Base-by-base conservation (phyloP, 1,139 yeast genomes). In the Geotrichum klebahnii region DNA sequence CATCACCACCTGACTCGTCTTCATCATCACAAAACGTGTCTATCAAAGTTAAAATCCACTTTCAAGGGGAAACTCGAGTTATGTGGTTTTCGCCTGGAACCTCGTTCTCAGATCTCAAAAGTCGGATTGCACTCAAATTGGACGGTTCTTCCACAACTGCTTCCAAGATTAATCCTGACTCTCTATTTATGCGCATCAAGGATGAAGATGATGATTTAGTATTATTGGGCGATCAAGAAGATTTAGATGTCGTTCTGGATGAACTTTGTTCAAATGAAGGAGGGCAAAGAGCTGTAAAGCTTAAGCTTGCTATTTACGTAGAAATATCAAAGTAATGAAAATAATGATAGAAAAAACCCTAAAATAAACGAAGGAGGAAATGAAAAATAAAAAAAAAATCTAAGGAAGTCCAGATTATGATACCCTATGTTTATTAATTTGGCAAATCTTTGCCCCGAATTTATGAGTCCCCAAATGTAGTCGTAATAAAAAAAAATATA, bases 151-250 rank as follows among this genome's bases (percentile, higher is more conserved):
- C 26, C 23, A 10, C 44, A 20, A 23, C 42, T 12, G 34, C 16
- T 16, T n/a, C n/a, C n/a, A 10, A 24, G 20, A 23, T 23, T 26
- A 28, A 43, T 14, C 46, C 34, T 2, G 33, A 43, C 3, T 23
- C 6, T 5, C 16, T 43, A 9, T 16, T 10, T 19, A 23, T 46
- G 10, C 35, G 52, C n/a, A 26, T 46, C n/a, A 48, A 48, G 43
- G 52, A 49, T 34, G 55, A 48, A 35, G 52, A 52, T 28, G 55
- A 44, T 3, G 52, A 52, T 43, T 34, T 46, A 38, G 41, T 48
- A 14, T 17, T 48, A 20, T 29, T 48, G 16, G 51, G 45, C 3
- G 54, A 52, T 28, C 54, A 52, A 29, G 55, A 46, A 29, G 55
- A 52, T 37, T 35, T 52, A 19, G 37, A 42, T 17, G 35, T 45